phyloP scores from a whole-genome alignment of 2,329 filamentous ascomycete species.

The Claviceps africana region DNA sequence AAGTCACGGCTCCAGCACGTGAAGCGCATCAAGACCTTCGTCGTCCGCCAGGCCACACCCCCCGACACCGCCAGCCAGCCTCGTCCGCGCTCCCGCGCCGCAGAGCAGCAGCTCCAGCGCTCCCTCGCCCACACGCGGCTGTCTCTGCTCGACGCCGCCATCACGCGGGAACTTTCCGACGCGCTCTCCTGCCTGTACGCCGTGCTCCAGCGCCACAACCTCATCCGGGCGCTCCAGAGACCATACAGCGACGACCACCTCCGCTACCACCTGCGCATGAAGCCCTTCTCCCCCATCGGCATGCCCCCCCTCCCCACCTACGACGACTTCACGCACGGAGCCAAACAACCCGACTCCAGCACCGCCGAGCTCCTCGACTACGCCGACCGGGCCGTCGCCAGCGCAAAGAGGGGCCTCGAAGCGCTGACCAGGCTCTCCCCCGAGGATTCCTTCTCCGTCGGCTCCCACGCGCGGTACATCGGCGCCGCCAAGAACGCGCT shows the following conservation, averaged over 20 bases:
- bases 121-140: constrained; percentile 43
- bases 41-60: constrained; percentile 27
- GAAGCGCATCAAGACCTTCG: constrained; percentile 58
- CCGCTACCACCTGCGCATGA: constrained; percentile 76
- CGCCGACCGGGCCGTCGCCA: constrained; percentile 30
- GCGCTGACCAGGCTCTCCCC: constrained; percentile 36
- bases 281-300: constrained; percentile 57
- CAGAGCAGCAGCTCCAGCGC: constrained; percentile 30
- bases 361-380: constrained; percentile 28
- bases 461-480: constrained; percentile 48
- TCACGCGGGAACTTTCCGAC: constrained; percentile 42
- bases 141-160: constrained; percentile 50
- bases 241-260: constrained; percentile 55
- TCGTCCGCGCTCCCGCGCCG: constrained; percentile 10
- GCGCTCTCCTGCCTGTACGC: constrained; percentile 50
- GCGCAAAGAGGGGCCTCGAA: constrained; percentile 43
- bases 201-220: constrained; percentile 42
- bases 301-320: constrained; percentile 54
- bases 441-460: constrained; percentile 39
- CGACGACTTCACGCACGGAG: constrained; percentile 41
- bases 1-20: constrained; percentile 54
- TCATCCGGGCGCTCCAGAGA: constrained; percentile 36
- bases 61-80: constrained; percentile 7
- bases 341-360: constrained; percentile 24
- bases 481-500: constrained; percentile 44